Base-by-base conservation (phyloP, 2,329 filamentous ascomycete species). In the Talaromyces albobiverticillius region DNA sequence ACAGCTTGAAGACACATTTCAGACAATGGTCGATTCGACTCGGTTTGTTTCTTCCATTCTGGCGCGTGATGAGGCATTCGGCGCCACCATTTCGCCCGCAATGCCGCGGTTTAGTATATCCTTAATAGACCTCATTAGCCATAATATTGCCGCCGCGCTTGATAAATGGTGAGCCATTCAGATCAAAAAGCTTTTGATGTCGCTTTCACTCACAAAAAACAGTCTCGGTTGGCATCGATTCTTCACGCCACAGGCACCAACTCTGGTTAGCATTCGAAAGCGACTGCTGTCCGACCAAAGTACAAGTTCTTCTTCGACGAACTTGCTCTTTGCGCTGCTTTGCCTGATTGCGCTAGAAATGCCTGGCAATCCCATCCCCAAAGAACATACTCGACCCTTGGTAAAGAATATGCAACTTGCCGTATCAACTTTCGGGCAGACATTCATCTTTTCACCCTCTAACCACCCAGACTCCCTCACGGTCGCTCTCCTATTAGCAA, bases 361-460 rank as follows among this genome's bases (percentile, higher is more conserved):
- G 40, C 22, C 42, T 1, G 34, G 22, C 5, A 42, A 49, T n/a
- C 47, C 8, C 13, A 9, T 42, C 2, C 20, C 26, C 23, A 31
- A 56, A 45, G 32, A 16, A n/a, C 14, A 42, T 31, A 29, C 56
- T 36, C 50, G 36, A 25, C 25, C 11, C 1, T 45, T 45, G 42
- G 14, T 45, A 14, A 26, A 26, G 3, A 57, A 23, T 36, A 25
- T 61, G 16, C 55, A 55, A 36, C 51, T 55, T 5, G 55, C 57
- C n/a, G 43, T 60, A 3, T 58, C 59, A 22, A 58, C 41, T 20
- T 58, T 50, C 25, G 54, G 59, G 22, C 59, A 61, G 42, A 56
- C 57, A 23, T 60, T 61, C n/a, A 59, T 60, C 6, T 61, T 58
- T 42, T 51, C 53, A 8, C 56, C 59, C n/a, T 56, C 57, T 1